These are phyloP conservation scores for Agroathelia rolfsii DNA, from an alignment of 1,284 basidiomycete species.

Conservation along the genomic window DNA sequence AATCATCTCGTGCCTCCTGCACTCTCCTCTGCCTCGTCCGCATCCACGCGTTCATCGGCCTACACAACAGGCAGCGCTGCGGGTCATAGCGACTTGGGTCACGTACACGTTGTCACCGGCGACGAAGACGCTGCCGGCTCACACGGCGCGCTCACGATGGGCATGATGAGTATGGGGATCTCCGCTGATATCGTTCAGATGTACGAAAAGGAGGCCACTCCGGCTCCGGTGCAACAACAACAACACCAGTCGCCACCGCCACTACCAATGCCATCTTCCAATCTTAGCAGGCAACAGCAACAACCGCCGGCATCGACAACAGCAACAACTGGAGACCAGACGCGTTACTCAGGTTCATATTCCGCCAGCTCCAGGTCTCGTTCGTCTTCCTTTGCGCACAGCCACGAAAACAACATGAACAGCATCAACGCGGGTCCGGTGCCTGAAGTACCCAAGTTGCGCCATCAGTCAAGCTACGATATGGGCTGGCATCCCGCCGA, in stretches of 20 bases:
- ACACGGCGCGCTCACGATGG: too few relatives aligned
- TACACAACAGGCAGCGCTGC: constrained; percentile 58
- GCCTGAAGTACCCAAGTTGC: constrained; percentile 31
- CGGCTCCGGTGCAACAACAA: too few relatives aligned
- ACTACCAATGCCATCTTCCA: too few relatives aligned
- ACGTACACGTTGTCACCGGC: constrained; percentile 54
- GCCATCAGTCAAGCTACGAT: constrained; percentile 61
- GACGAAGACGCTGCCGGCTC: constrained; percentile 43
- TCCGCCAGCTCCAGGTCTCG: constrained; percentile 52
- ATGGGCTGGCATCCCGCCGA: constrained; percentile 63
- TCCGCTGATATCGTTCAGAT: constrained; percentile 55
- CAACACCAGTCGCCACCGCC: too few relatives aligned
- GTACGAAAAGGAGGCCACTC: too few relatives aligned
- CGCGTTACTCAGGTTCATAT: constrained; percentile 61
- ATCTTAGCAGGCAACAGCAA: constrained; percentile 42
- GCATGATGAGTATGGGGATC: constrained; percentile 47
- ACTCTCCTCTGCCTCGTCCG: constrained; percentile 56
- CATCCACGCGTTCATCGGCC: constrained; percentile 66
- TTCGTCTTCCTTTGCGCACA: constrained; percentile 53
- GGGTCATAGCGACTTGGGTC: constrained; percentile 47
- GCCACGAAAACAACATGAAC: constrained; percentile 30
- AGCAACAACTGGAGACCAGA: constrained; percentile 39
- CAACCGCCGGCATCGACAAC: constrained; percentile 33
- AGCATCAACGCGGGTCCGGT: constrained; percentile 27
- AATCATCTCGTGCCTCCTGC: constrained; percentile 33